These are phyloP conservation scores for Aspergillus wentii DNA, from an alignment of 495 filamentous ascomycete species.

Conservation along the genomic window DNA sequence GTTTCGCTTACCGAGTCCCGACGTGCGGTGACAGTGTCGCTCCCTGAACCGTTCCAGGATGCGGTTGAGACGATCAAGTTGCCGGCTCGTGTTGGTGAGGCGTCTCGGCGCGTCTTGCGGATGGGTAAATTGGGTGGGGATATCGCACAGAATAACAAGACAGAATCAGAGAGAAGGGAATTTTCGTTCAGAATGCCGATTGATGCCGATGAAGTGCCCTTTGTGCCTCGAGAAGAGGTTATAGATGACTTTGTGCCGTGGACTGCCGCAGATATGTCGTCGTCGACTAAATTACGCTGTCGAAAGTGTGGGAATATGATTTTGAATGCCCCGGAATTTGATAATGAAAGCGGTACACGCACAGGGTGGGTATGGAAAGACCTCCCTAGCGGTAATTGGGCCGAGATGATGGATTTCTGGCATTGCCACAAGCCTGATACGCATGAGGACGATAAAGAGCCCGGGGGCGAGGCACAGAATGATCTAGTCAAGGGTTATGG, in stretches of 20 bases:
- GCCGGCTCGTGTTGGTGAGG: conserved; percentile 53
- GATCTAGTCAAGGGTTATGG: conserved; percentile 67
- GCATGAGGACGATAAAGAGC: conserved; percentile 30
- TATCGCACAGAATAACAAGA: not conserved
- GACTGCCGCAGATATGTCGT: conserved; percentile 60
- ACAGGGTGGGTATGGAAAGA: conserved; percentile 72
- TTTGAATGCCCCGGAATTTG: conserved; percentile 13
- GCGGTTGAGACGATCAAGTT: conserved; percentile 54
- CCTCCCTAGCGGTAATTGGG: conserved; percentile 93
- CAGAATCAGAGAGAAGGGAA: conserved; percentile 13
- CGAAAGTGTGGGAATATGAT: conserved; percentile 46
- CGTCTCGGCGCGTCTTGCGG: conserved; percentile 19
- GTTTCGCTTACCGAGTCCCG: conserved; percentile 37
- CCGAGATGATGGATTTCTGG: conserved; percentile 99
- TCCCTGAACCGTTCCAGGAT: conserved; percentile 40
- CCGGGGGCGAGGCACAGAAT: conserved; percentile 27
- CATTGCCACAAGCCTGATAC: conserved; percentile 90
- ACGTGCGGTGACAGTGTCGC: conserved; percentile 32
- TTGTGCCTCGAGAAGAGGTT: conserved; percentile 17
- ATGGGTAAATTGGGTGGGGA: not conserved
- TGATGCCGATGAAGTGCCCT: conserved; percentile 30
- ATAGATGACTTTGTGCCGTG: conserved; percentile 56
- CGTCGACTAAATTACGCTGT: conserved; percentile 57
- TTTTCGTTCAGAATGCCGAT: conserved; percentile 68
- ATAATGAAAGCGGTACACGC: not conserved